Evolutionary conservation across 2,329 filamentous ascomycete genomes (phyloP), one percentile per base, ranked within the genome.

Genomic region (Aspergillus arachidicola): DNA sequence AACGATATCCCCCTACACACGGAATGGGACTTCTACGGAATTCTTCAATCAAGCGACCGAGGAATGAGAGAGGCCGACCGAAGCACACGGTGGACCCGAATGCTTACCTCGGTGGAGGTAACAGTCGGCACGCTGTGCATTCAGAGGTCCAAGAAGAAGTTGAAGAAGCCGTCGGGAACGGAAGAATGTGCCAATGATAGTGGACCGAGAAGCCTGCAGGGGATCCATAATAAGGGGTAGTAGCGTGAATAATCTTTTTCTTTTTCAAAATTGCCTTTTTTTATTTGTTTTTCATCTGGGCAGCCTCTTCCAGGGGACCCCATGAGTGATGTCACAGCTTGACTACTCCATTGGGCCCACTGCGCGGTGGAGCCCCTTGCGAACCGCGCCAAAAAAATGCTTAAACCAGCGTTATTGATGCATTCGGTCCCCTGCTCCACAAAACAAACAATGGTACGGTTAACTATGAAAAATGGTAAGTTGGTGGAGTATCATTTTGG

Each of bases 381-480:
- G 69, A 67, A 68, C 69, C 66, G 63, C 65, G 59, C 59, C 46
- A 60, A 59, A 65, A 63, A 65, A 71, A 76, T 75, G 73, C 72
- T 75, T 76, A 74, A 71, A 68, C 62, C 56, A 69, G 59, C 64
- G 61, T 72, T 64, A 71, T 73, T 72, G 72, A 75, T 72, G 73
- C 72, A 72, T 73, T 53, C 72, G 68, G 67, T 60, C 60, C 62
- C 64, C 61, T 65, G 66, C 62, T 69, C 65, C 63, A 69, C 66
- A 59, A 51, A 38, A 53, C 60, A 63, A 64, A 62, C 64, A 57
- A 61, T 66, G 64, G 68, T 68, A 64, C 64, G 65, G 46, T 53
- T 58, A 53, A 64, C 63, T 66, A 59, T 60, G 54, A 58, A 57
- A 32, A 36, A 10, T 59, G 34, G 61, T 59, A 50, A 30, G 63